Evolutionary conservation across 805 yeast species (phyloP).

Genomic region (Ogataea nitratoaversa): DNA sequence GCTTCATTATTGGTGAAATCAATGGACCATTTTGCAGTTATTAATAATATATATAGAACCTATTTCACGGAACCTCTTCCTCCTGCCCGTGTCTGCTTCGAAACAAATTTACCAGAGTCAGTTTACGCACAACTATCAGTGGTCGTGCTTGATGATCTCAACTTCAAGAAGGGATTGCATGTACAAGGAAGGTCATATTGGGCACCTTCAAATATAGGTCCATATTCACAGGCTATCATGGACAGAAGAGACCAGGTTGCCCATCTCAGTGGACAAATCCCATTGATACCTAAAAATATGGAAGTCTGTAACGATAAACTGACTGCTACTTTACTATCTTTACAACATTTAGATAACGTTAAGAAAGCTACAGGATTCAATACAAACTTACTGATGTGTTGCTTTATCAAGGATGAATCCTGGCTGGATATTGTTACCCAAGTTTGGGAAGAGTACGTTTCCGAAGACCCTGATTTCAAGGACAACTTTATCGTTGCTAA

Average conservation of each 20-base stretch:
- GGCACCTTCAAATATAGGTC: slow-evolving; percentile 99
- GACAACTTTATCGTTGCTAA: slow-evolving; percentile 45
- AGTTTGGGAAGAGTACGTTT: slow-evolving; percentile 44
- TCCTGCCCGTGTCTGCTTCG: slow-evolving; percentile 85
- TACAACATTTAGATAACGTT: slow-evolving; percentile 72
- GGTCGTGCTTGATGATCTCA: slow-evolving; percentile 35
- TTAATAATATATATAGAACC: slow-evolving; percentile 58
- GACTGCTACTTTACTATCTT: slow-evolving; percentile 48
- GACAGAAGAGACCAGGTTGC: slow-evolving; percentile 48
- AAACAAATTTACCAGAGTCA: slow-evolving; percentile 43
- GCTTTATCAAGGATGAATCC: slow-evolving; percentile 43
- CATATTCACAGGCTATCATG: slow-evolving; percentile 82
- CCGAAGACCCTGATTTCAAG: slow-evolving; percentile 15
- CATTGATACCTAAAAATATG: slow-evolving; percentile 73
- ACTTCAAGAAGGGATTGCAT: slow-evolving; percentile 66
- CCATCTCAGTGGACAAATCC: slow-evolving; percentile 85
- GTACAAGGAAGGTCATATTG: slow-evolving; percentile 92
- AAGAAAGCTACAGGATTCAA: slow-evolving; percentile 47
- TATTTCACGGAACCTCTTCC: slow-evolving; percentile 64
- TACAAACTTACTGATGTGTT: slow-evolving; percentile 45
- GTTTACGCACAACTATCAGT: slow-evolving; percentile 56
- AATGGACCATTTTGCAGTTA: slow-evolving; percentile 58
- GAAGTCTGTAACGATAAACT: slow-evolving; percentile 32
- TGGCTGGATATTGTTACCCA: slow-evolving; percentile 30
- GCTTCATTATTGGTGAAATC: slow-evolving; percentile 57